Evolutionary conservation across 257 asterid genomes (phyloP).

Genomic region (Voacanga thouarsii): DNA sequence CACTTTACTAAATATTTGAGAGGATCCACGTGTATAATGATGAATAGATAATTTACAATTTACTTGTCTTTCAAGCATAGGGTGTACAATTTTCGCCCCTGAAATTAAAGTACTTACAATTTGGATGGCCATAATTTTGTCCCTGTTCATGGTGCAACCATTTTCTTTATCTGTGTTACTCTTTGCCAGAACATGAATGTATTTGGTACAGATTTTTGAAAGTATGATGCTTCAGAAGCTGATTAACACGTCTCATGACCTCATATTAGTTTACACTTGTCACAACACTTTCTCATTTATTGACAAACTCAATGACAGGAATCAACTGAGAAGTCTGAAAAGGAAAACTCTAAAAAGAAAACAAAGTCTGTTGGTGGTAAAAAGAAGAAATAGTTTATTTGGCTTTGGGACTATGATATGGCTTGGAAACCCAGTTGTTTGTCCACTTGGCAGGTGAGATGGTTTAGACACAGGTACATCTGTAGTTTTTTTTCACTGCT

Average conservation of each 20-base stretch:
- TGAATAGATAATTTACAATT: not conserved
- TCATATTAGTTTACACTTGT: not conserved
- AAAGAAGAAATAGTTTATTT: slow-evolving; percentile 57
- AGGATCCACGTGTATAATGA: not conserved
- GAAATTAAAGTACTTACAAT: not conserved
- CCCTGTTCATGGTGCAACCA: not conserved
- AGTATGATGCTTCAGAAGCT: not conserved
- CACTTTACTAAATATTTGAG: not conserved
- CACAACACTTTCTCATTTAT: not conserved
- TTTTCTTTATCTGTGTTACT: not conserved
- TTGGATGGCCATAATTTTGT: not conserved
- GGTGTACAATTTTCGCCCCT: not conserved
- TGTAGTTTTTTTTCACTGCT: not conserved
- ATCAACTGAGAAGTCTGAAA: slow-evolving; percentile 44
- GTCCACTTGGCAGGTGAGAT: not conserved
- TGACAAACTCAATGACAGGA: slow-evolving; percentile 49
- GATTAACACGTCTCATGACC: not conserved
- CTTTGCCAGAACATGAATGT: not conserved
- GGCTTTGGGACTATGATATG: not conserved
- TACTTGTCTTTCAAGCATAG: not conserved
- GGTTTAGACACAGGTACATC: not conserved
- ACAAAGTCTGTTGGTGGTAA: slow-evolving; percentile 49
- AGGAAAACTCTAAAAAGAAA: slow-evolving; percentile 71
- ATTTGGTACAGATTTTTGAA: not conserved
- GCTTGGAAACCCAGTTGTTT: not conserved